Evolutionary conservation across 768 basidiomycete genomes (phyloP), one percentile per base, ranked within the genome.

Genomic region (Suillus plorans): DNA sequence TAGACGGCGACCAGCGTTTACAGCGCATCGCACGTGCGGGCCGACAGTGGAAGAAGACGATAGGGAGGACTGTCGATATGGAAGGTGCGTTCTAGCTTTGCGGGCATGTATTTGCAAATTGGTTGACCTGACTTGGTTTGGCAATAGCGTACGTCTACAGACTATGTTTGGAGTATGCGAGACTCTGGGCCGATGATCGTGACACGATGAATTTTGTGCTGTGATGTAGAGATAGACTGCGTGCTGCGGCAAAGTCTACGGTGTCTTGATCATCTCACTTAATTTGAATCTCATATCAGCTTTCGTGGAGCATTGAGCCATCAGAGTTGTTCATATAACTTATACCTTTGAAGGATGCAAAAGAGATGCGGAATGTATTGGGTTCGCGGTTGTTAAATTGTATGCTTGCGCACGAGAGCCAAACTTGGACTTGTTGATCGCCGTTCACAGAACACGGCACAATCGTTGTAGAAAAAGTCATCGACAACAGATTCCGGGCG

Each of bases 1-100:
- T 77, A 6, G 87, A 93, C 65, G 91, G 91, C 5, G 94, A 97
- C 72, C 79, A 80, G 34, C 83, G 89, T 56, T 78, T 95, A 63
- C 81, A 88, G 45, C 85, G 92, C 69, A 97, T 99, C 45, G 96
- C 97, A 0, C 80, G 89, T 50, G 94, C 95, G 2, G 96, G 97
- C n/a, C 89, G 95, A 72, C 85, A 92, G 64, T 99, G 97, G 97
- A 94, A 91, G 76, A 84, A 86, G 70, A 91, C 87, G 1, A 84
- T 94, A 22, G 94, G 93, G 34, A 78, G 97, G 59, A 87, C 84
- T 63, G 81, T 89, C 63, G 97, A 98, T 78, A 95, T 97, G 92
- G 94, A 98, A 85, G 90, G 94, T 94, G 66, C 67, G 87, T 79
- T 50, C 28, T 56, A 39, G 59, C 61, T 22, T 50, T 37, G 10